phyloP scores from a whole-genome alignment of 192 early-diverging fungal species.

The Rhizoclosmatium globosum region DNA sequence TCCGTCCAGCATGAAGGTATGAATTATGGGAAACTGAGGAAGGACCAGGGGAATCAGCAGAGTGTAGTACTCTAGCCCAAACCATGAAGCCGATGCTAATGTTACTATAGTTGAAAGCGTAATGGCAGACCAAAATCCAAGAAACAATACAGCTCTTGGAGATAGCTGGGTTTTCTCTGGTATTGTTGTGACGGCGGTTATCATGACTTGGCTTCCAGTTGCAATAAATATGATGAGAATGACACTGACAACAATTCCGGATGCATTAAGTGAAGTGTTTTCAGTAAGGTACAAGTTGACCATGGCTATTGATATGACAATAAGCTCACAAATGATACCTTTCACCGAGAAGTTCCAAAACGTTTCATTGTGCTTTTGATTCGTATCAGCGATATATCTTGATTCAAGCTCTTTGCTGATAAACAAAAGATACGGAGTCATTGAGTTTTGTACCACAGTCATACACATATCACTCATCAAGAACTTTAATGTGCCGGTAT shows the following conservation, averaged over 20 bases:
- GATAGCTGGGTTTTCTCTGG: neutral
- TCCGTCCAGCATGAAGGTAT: slow-evolving; percentile 34
- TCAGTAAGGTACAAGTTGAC: slow-evolving; percentile 13
- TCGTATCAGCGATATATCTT: slow-evolving; percentile 23
- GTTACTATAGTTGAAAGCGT: slow-evolving; percentile 17
- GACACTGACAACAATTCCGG: neutral
- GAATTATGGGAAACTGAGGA: slow-evolving; percentile 29
- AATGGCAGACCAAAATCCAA: slow-evolving; percentile 33
- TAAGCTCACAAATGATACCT: slow-evolving; percentile 30
- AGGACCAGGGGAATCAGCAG: slow-evolving; percentile 18
- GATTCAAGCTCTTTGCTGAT: slow-evolving; percentile 25
- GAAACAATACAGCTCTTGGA: neutral
- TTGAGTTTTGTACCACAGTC: slow-evolving; percentile 18
- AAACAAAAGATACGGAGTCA: slow-evolving; percentile 23
- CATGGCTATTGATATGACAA: slow-evolving; percentile 24
- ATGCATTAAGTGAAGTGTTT: neutral
- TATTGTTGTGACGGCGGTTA: slow-evolving; percentile 13
- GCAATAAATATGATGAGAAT: slow-evolving; percentile 13
- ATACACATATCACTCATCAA: slow-evolving; percentile 25
- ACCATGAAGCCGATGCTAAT: slow-evolving; percentile 3
- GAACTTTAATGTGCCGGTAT: slow-evolving; percentile 29
- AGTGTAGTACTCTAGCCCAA: slow-evolving; percentile 5
- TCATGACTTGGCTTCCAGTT: slow-evolving; percentile 30
- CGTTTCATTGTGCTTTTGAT: slow-evolving; percentile 11
- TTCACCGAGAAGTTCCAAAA: slow-evolving; percentile 34